phyloP scores from a whole-genome alignment of 257 asterid species.

The Phtheirospermum japonicum region DNA sequence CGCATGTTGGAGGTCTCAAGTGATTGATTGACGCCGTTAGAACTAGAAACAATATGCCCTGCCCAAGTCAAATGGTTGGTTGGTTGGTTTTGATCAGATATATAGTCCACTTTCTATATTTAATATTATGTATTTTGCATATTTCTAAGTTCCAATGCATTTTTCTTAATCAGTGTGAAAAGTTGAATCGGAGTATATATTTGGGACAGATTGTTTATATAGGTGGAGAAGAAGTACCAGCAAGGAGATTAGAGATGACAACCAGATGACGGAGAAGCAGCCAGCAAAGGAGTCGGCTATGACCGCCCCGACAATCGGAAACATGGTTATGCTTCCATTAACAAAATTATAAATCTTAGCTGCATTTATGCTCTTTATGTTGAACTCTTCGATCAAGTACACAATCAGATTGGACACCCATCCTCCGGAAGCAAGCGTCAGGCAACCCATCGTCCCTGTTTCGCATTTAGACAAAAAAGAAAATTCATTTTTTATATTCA shows the following conservation, averaged over 20 bases:
- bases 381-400: slow-evolving; percentile 72
- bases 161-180: no score
- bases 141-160: no score
- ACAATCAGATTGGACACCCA: slow-evolving; percentile 63
- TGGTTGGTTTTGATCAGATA: no score
- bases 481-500: background rate
- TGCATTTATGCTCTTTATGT: slow-evolving; percentile 66
- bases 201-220: no score
- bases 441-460: slow-evolving; percentile 60
- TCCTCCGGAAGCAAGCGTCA: slow-evolving; percentile 68
- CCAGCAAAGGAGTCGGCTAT: slow-evolving; percentile 72
- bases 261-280: slow-evolving; percentile 74
- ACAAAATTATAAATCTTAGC: slow-evolving; percentile 68
- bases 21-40: slow-evolving; percentile 45
- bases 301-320: slow-evolving; percentile 70
- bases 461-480: background rate
- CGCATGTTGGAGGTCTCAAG: slow-evolving; percentile 51
- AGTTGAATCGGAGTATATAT: no score
- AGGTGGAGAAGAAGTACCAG: slow-evolving; percentile 38
- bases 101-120: no score
- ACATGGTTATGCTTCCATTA: slow-evolving; percentile 65
- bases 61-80: slow-evolving; percentile 7
- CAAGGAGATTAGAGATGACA: slow-evolving; percentile 63
- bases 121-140: no score
- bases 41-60: slow-evolving; percentile 48